Evolutionary conservation across 257 asterid genomes (phyloP), one percentile per base, ranked within the genome.

Genomic region (Buddleja alternifolia): DNA sequence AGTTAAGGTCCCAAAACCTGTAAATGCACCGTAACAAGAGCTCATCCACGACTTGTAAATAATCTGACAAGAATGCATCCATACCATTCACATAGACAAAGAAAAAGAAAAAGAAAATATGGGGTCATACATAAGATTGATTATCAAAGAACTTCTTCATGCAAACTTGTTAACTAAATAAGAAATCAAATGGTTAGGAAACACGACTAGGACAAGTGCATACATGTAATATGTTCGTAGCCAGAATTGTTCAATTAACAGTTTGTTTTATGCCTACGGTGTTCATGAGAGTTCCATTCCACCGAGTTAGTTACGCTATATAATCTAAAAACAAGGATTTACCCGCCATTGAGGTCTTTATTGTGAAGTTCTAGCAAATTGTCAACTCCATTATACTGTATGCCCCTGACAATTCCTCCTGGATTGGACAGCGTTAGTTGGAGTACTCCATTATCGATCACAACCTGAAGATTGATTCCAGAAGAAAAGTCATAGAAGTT

Each of bases 281-380:
- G 7, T 19, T 32, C 14, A 10, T 25, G 23, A 37, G 21, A 51
- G 0, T 36, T 51, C 52, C 58, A 36, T 40, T 32, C 59, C 12
- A 66, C 8, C 16, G 39, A 39, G 42, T 29, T 25, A 1, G 0
- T 2, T 16, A 61, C 39, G 40, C 52, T 17, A 41, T 25, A 41
- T 25, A 41, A 45, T 45, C 50, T 10, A 63, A 29, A 55, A 10
- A 48, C 46, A 67, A 29, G 10, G 6, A 32, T 16, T 8, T 79
- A 88, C 96, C 95, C 97, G 81, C 97, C 85, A 80, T 90, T 90
- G 16, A 84, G 61, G 44, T 72, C 80, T 69, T 75, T 0, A 71
- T 90, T 90, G 29, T 80, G 72, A 47, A 86, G 76, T 67, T 90
- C 96, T 1, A 90, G 84, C 82, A 90, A 75, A 73, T 90, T 90